Percentiles rank a stretch among this genome's conserved stretches.
These are phyloP conservation scores for Amoebophrya sp. DNA, from an alignment of 169 alveolate genomes.

Conservation along the genomic window DNA sequence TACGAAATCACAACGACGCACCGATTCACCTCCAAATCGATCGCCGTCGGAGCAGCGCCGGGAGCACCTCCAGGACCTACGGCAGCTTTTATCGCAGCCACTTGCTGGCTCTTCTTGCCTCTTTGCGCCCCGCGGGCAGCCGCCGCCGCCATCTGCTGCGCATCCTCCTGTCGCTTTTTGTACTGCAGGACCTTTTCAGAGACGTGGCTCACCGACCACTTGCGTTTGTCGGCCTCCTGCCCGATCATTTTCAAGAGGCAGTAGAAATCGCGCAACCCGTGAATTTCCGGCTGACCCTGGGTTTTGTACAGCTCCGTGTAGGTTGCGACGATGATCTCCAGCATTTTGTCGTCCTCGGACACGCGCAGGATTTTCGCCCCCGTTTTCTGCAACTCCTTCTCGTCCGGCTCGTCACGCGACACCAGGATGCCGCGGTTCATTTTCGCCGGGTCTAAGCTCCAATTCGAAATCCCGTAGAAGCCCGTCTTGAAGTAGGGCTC, in stretches of 20 bases:
- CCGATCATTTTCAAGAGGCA: slow-evolving; percentile 12
- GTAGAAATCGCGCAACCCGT: slow-evolving; percentile 18
- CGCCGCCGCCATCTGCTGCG: neutral
- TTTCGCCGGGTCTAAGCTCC: neutral
- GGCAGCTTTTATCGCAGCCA: too few relatives aligned
- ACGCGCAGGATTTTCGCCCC: neutral
- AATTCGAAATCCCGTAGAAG: slow-evolving; percentile 1
- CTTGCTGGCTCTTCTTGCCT: too few relatives aligned
- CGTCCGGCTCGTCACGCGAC: slow-evolving; percentile 18
- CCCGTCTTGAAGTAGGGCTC: neutral
- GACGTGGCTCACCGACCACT: neutral
- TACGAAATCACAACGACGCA: neutral
- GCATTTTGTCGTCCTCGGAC: neutral
- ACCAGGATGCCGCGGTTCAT: slow-evolving; percentile 4
- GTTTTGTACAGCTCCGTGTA: neutral
- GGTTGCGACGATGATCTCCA: neutral
- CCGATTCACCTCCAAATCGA: neutral
- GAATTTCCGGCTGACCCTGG: neutral
- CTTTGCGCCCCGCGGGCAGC: too few relatives aligned
- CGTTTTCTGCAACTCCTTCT: neutral
- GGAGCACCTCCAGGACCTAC: too few relatives aligned
- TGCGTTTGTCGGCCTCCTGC: neutral
- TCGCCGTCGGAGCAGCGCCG: neutral
- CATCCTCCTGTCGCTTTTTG: neutral
- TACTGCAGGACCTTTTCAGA: neutral